Conservation (phyloP, 1,139 yeast species). For the Suzukiozyma palmioleophila region DNA sequence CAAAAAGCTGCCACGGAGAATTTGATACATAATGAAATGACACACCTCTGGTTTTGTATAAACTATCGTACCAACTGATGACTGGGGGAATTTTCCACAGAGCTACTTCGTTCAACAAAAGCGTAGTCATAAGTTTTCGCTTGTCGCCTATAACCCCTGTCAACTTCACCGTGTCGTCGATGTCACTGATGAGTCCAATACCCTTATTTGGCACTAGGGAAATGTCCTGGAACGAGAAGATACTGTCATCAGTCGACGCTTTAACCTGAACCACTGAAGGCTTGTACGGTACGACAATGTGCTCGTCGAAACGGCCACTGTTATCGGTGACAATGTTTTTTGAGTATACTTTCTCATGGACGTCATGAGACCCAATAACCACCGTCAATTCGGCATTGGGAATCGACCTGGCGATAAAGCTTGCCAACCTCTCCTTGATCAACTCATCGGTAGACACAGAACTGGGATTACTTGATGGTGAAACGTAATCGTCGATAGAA, state of each 20-base stretch:
- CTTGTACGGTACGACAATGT: slow-evolving; percentile 46
- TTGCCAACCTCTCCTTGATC: slow-evolving; percentile 52
- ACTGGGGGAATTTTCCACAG: slow-evolving; percentile 73
- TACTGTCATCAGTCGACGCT: slow-evolving; percentile 40
- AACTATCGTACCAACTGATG: slow-evolving; percentile 58
- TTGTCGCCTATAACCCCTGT: slow-evolving; percentile 91
- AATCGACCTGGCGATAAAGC: slow-evolving; percentile 56
- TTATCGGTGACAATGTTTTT: slow-evolving; percentile 44
- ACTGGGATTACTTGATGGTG: neutral
- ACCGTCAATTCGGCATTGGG: slow-evolving; percentile 50
- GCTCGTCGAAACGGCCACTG: slow-evolving; percentile 54
- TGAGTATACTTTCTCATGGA: slow-evolving; percentile 16
- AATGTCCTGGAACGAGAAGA: slow-evolving; percentile 43
- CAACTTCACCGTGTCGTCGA: slow-evolving; percentile 88
- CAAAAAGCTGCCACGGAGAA: slow-evolving; percentile 87
- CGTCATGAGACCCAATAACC: slow-evolving; percentile 44
- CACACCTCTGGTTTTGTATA: slow-evolving; percentile 36
- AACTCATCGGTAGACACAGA: slow-evolving; percentile 26
- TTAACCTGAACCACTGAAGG: slow-evolving; percentile 49
- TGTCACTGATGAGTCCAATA: slow-evolving; percentile 78
- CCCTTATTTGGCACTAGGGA: slow-evolving; percentile 45
- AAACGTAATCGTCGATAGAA: slow-evolving; percentile 7
- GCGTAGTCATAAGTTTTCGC: slow-evolving; percentile 72
- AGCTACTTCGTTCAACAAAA: slow-evolving; percentile 60
- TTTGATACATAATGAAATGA: slow-evolving; percentile 89